Evolutionary conservation across 2,329 filamentous ascomycete species (phyloP), one percentile per base, ranked within the genome.

Genomic region (Cladosporium colombiae): DNA sequence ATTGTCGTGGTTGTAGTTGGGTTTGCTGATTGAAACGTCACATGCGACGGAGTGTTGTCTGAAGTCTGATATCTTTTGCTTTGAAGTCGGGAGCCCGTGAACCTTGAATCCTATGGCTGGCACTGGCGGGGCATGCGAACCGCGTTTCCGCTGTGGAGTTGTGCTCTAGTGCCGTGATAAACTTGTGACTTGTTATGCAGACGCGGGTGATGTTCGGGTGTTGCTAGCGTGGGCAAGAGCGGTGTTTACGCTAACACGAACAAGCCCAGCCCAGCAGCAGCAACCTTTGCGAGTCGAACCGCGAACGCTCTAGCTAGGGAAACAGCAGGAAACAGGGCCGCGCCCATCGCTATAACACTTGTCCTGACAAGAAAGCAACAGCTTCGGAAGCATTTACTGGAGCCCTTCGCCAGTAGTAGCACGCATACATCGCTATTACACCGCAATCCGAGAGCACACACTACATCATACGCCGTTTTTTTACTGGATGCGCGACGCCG

Each of bases 1-100:
- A 76, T 77, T 53, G 21, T 25, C 25, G 33, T 57, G 16, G 2
- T 35, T 21, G 35, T 40, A 33, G 33, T 1, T n/a, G n/a, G n/a
- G 2, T 33, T 61, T 44, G 40, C 44, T 16, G 11, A 18, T 27
- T 31, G 18, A n/a, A 10, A 5, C 6, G 52, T 55, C 27, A 11
- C n/a, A 55, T 33, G 18, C n/a, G 16, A 55, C 27, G n/a, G 7
- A 2, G 2, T 23, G 40, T 46, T 21, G 29, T 33, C 21, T 56
- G 16, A 7, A 33, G 35, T 44, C 23, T 59, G 23, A n/a, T 31
- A 37, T 16, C 33, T 37, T 37, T 5, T 31, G 50, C 27, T 29
- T 29, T 25, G 23, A 31, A 37, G 56, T 46, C 37, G n/a, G 27
- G 37, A 21, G 33, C 33, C 18, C 7, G n/a, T 44, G 37, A 44